Evolutionary conservation across 2,329 filamentous ascomycete genomes (phyloP).

Genomic region (Cercospora sp.): DNA sequence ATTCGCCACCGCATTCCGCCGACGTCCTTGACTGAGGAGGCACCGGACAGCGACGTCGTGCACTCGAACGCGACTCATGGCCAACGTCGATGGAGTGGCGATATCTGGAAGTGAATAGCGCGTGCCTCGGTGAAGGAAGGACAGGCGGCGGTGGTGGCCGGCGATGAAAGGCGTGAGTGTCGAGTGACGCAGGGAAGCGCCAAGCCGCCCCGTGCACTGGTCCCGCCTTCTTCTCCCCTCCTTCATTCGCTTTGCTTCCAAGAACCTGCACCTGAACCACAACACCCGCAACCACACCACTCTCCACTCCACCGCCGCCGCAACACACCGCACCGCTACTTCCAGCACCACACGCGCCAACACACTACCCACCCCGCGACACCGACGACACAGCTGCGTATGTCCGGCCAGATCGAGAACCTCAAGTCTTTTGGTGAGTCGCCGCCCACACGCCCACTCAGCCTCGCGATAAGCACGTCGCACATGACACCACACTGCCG

Average conservation of each 20-base stretch:
- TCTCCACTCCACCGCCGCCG: conserved; percentile 17
- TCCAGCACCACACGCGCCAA: neutral
- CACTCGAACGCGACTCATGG: neutral
- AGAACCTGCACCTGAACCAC: conserved; percentile 1
- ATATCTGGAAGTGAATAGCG: neutral
- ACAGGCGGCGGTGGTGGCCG: neutral
- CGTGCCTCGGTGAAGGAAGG: neutral
- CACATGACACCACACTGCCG: conserved; percentile 4
- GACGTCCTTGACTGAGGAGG: neutral
- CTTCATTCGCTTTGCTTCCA: conserved; percentile 1
- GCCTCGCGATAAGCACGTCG: conserved; percentile 26
- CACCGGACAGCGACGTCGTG: neutral
- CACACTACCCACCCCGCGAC: conserved; percentile 10
- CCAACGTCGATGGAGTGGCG: neutral
- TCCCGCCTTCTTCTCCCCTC: conserved; percentile 3
- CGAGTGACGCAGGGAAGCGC: conserved; percentile 1
- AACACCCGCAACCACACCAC: conserved; percentile 4
- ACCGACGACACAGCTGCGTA: conserved; percentile 23
- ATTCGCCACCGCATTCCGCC: neutral
- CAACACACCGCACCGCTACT: conserved; percentile 9
- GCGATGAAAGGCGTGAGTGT: neutral
- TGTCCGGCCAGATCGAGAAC: conserved; percentile 31
- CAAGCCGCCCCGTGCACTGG: neutral
- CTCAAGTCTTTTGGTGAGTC: conserved; percentile 32
- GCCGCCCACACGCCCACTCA: conserved; percentile 12